These are phyloP conservation scores for Trypanosoma vivax DNA, from an alignment of 208 protist genomes.

Conservation along the genomic window DNA sequence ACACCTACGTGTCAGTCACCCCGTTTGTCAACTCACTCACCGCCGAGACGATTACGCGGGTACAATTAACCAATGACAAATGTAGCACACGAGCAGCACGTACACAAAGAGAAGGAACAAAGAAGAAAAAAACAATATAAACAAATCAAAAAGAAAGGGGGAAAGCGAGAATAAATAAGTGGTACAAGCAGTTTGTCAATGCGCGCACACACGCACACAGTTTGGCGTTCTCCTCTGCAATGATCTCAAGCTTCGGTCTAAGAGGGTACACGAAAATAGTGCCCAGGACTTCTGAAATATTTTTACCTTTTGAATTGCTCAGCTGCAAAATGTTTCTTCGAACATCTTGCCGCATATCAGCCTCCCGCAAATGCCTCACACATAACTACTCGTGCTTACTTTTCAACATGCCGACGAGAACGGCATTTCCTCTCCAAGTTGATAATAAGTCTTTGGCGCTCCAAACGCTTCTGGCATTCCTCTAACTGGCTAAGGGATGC, in stretches of 20 bases:
- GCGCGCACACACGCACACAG: background rate
- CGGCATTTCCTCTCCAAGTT: conserved; percentile 9
- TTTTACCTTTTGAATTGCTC: too few relatives aligned
- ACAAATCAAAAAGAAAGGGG: background rate
- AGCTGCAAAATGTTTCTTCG: too few relatives aligned
- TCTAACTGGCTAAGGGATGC: conserved; percentile 6
- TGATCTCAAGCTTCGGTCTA: too few relatives aligned
- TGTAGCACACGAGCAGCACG: too few relatives aligned
- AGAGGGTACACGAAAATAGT: too few relatives aligned
- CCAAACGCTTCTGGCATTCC: conserved; percentile 18
- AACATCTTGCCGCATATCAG: background rate
- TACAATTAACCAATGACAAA: too few relatives aligned
- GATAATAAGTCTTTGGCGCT: conserved; percentile 7
- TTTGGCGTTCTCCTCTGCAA: too few relatives aligned
- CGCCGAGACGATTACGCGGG: too few relatives aligned
- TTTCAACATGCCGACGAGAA: background rate
- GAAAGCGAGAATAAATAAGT: background rate
- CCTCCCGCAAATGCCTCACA: background rate
- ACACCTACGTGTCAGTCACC: background rate
- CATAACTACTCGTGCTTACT: background rate
- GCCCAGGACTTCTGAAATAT: too few relatives aligned
- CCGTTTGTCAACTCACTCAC: background rate
- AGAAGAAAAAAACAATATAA: background rate
- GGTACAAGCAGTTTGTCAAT: background rate
- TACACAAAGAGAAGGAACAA: background rate